Evolutionary conservation across 1,139 yeast species (phyloP), one percentile per base, ranked within the genome.

Genomic region (Suhomyces guaymorum): DNA sequence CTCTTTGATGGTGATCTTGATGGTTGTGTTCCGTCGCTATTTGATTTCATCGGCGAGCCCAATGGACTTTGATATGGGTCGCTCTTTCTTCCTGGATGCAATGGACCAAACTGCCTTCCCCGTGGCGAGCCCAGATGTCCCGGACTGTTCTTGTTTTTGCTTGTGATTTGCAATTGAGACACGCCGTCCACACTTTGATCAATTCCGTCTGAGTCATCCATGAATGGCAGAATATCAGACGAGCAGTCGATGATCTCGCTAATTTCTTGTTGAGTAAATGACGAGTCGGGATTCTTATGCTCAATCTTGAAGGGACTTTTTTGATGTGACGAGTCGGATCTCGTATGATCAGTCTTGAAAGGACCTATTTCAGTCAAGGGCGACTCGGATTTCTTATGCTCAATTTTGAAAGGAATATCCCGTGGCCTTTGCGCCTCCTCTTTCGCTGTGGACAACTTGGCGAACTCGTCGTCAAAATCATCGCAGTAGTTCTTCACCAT

Each of bases 161-260:
- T 20, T 20, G 38, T 31, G 17, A 45, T 41, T 13, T 38, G 32
- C 28, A 47, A 32, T 22, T 46, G 46, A 10, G 47, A 42, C 10
- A 47, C 48, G 4, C 43, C 41, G 24, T 44, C 41, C 5, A 43
- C 47, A 16, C 47, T 43, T 11, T 36, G 42, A 16, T 42, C 38
- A 4, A 40, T 39, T 10, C 42, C 48, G 11, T 41, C 43, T 2
- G 43, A 30, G 11, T 33, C 39, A 11, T 33, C 36, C 11, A 24
- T 12, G 3, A 17, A 11, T 2, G 32, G 10, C 4, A 15, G 21
- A 15, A 13, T 15, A n/a, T 28, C 37, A 15, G 27, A 33, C 2
- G 37, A 33, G 5, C 21, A 12, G 9, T 33, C 31, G 10, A 28
- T 15, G 2, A 33, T 19, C 11, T 25, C 37, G 11, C 26, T 33